Percentiles rank a stretch among this genome's conserved stretches.
Conservation (phyloP, 2,329 filamentous ascomycete species). For the Phyllosticta citriasiana region DNA sequence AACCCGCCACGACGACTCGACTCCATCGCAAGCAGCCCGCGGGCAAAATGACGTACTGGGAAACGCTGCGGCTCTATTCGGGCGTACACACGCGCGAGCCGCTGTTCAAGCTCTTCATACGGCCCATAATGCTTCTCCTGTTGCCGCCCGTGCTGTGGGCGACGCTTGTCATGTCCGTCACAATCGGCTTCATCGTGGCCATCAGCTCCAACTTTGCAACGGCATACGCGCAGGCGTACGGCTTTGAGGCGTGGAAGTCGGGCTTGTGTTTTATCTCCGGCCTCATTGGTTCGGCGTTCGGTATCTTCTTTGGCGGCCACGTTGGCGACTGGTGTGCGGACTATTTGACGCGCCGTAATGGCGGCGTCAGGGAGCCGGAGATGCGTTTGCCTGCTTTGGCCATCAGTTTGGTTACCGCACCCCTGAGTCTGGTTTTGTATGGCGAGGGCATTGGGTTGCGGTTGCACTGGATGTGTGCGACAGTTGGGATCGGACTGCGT, state of each 20-base stretch:
- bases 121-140: slow-evolving; percentile 41
- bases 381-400: slow-evolving; percentile 24
- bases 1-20: background rate
- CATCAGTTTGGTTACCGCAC: slow-evolving; percentile 19
- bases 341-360: slow-evolving; percentile 18
- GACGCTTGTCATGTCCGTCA: slow-evolving; percentile 43
- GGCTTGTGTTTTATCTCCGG: slow-evolving; percentile 44
- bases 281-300: slow-evolving; percentile 39
- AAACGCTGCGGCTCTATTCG: slow-evolving; percentile 32
- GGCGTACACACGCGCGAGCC: slow-evolving; percentile 37
- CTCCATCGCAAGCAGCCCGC: background rate
- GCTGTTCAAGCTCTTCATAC: slow-evolving; percentile 38
- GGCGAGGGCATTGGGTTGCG: slow-evolving; percentile 21
- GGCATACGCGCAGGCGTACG: slow-evolving; percentile 19
- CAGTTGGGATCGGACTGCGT: slow-evolving; percentile 44
- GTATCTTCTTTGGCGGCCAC: slow-evolving; percentile 42
- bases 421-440: slow-evolving; percentile 22
- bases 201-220: slow-evolving; percentile 22
- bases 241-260: slow-evolving; percentile 24
- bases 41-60: background rate
- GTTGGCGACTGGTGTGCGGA: slow-evolving; percentile 24
- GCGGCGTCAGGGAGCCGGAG: slow-evolving; percentile 26
- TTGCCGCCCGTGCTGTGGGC: slow-evolving; percentile 48
- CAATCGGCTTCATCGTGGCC: slow-evolving; percentile 43
- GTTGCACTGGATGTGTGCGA: slow-evolving; percentile 44